A percentile compares a stretch with the other conserved stretches of the same genome.
Evolutionary conservation across 768 basidiomycete species (phyloP).

Genomic region (Amanita muscaria): DNA sequence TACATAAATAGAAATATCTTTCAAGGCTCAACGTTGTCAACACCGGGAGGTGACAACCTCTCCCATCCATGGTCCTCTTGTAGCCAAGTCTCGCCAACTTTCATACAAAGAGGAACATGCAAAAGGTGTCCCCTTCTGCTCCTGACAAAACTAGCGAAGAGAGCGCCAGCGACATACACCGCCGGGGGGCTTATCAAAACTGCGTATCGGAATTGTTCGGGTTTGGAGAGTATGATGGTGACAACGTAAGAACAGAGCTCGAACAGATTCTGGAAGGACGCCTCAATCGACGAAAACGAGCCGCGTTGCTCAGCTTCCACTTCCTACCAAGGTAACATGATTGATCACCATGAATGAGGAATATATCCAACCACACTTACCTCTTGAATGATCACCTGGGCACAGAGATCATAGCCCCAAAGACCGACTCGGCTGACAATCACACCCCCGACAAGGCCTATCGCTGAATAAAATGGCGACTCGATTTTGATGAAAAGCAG

Average conservation of each 20-base stretch:
- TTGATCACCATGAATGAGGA: no score
- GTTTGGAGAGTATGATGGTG: slow-evolving; percentile 18
- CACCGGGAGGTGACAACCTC: no score
- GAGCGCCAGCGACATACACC: slow-evolving; percentile 11
- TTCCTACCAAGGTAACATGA: no score
- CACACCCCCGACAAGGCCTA: slow-evolving; percentile 15
- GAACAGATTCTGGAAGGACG: slow-evolving; percentile 20
- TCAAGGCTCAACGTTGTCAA: no score
- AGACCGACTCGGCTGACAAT: slow-evolving; percentile 21
- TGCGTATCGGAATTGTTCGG: slow-evolving; percentile 21
- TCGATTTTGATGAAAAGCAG: slow-evolving; percentile 11
- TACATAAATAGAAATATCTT: no score
- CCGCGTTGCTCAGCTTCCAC: slow-evolving; percentile 16
- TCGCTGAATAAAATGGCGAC: slow-evolving; percentile 8
- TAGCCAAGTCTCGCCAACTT: no score
- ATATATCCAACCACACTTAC: no score
- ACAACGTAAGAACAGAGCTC: slow-evolving; percentile 18
- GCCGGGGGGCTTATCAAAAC: slow-evolving; percentile 15
- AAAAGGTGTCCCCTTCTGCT: slow-evolving; percentile 18
- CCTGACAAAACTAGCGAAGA: slow-evolving; percentile 17
- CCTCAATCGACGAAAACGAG: slow-evolving; percentile 20
- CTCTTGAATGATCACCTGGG: slow-evolving; percentile 21
- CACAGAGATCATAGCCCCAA: slow-evolving; percentile 23
- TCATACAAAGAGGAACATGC: slow-evolving; percentile 11
- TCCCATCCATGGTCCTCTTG: no score